These are phyloP conservation scores for Penicillium sp. DNA, from an alignment of 2,329 filamentous ascomycete species.

Conservation along the genomic window DNA sequence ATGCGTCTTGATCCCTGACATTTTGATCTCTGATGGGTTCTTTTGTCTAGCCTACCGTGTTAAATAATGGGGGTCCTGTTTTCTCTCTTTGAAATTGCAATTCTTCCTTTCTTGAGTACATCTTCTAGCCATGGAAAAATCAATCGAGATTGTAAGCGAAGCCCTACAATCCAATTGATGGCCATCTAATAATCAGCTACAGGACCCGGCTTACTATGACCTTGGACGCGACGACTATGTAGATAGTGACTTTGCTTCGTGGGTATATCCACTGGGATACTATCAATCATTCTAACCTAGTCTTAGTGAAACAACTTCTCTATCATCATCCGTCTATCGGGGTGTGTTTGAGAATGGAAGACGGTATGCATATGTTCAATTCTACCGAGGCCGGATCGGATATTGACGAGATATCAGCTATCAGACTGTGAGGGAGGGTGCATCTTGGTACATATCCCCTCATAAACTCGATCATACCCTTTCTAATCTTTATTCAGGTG, in stretches of 20 bases:
- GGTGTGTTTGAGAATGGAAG: slow-evolving; percentile 7
- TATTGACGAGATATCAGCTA: not conserved
- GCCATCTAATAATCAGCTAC: slow-evolving; percentile 6
- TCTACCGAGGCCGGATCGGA: no score
- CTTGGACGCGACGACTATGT: not conserved
- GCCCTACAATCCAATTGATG: no score
- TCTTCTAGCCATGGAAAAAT: not conserved
- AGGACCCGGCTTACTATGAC: slow-evolving; percentile 5
- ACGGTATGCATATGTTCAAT: slow-evolving; percentile 1
- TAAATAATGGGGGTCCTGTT: not conserved
- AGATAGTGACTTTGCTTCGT: slow-evolving; percentile 3
- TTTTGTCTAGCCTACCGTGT: not conserved
- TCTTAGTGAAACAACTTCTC: slow-evolving; percentile 1
- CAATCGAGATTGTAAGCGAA: not conserved
- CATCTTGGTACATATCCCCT: not conserved
- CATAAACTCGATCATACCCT: not conserved
- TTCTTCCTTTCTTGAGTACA: not conserved
- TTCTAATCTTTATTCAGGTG: not conserved
- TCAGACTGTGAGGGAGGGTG: slow-evolving; percentile 6
- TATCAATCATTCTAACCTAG: not conserved
- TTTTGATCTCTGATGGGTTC: not conserved
- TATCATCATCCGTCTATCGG: slow-evolving; percentile 1
- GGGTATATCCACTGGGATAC: not conserved
- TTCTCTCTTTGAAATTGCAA: not conserved
- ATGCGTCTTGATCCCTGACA: not conserved